phyloP scores from a whole-genome alignment of 1,284 basidiomycete genomes.

The Rhodotorula glutinis region DNA sequence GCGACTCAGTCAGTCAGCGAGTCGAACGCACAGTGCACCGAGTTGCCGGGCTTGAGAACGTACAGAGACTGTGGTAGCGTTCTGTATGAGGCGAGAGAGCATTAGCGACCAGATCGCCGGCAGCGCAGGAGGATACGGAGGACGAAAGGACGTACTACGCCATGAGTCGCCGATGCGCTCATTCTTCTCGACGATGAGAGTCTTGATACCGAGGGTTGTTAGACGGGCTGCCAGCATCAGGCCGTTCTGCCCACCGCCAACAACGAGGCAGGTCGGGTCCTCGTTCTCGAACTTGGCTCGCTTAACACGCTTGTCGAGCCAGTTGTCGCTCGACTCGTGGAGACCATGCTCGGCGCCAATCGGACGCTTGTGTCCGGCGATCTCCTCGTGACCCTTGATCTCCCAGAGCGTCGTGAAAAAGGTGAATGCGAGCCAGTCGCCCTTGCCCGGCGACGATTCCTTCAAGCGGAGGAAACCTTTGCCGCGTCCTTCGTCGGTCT shows the following conservation, averaged over 20 bases:
- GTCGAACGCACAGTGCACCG: constrained; percentile 31
- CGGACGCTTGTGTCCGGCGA: constrained; percentile 33
- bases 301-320: constrained; percentile 38
- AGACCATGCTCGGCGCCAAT: constrained; percentile 42
- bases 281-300: constrained; percentile 36
- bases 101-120: not conserved
- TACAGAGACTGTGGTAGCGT: constrained; percentile 7
- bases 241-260: constrained; percentile 47
- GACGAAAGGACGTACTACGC: constrained; percentile 19
- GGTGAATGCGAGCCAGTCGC: constrained; percentile 41
- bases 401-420: constrained; percentile 41
- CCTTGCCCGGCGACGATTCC: constrained; percentile 29
- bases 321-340: constrained; percentile 37
- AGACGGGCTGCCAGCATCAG: constrained; percentile 46
- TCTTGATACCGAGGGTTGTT: constrained; percentile 43
- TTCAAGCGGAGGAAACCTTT: constrained; percentile 41
- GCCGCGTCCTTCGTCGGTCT: constrained; percentile 39
- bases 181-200: constrained; percentile 46
- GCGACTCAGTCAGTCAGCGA: no score
- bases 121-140: not conserved
- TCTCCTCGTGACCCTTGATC: constrained; percentile 42
- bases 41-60: not conserved
- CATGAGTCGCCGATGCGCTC: constrained; percentile 43
- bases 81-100: not conserved
- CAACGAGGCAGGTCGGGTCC: constrained; percentile 42